Percentiles rank a stretch among this genome's conserved stretches.
Conservation (phyloP, 108 stramenopile species). For the Skeletonema potamos region DNA sequence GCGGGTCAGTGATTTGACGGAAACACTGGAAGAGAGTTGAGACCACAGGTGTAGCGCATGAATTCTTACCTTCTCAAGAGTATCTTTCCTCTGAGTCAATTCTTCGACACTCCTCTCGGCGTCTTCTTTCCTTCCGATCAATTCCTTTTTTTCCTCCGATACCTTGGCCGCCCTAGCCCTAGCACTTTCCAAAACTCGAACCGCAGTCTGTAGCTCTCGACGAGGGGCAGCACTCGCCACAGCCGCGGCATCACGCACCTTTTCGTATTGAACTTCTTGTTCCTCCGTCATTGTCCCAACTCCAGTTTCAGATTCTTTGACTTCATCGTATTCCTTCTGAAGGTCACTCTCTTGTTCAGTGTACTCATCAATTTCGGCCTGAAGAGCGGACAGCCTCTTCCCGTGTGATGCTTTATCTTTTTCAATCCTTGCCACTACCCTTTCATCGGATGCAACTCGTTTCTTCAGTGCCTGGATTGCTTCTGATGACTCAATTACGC, state of each 20-base stretch:
- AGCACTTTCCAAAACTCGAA: conserved; percentile 64
- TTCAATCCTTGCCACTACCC: conserved; percentile 57
- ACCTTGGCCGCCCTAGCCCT: conserved; percentile 66
- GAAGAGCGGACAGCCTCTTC: conserved; percentile 53
- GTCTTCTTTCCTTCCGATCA: conserved; percentile 49
- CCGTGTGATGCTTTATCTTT: conserved; percentile 61
- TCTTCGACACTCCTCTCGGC: conserved; percentile 54
- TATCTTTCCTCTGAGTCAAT: conserved; percentile 55
- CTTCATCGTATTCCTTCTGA: conserved; percentile 78
- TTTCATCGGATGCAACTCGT: conserved; percentile 61
- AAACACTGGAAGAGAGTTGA: background rate
- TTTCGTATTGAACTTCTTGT: conserved; percentile 85
- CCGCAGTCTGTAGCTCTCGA: conserved; percentile 47
- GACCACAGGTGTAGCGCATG: background rate
- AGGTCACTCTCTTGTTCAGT: conserved; percentile 51
- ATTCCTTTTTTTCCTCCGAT: conserved; percentile 63
- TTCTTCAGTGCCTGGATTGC: conserved; percentile 71
- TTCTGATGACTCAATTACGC: conserved; percentile 67
- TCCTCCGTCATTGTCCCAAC: conserved; percentile 69
- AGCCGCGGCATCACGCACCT: conserved; percentile 77
- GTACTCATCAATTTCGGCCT: conserved; percentile 57
- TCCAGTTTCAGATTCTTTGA: conserved; percentile 65
- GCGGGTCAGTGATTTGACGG: background rate
- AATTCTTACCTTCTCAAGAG: conserved; percentile 59
- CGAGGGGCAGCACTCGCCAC: conserved; percentile 78